A percentile compares a stretch with the other conserved stretches of the same genome.
Conservation (phyloP, 83 land plant species). For the Picea abies region DNA sequence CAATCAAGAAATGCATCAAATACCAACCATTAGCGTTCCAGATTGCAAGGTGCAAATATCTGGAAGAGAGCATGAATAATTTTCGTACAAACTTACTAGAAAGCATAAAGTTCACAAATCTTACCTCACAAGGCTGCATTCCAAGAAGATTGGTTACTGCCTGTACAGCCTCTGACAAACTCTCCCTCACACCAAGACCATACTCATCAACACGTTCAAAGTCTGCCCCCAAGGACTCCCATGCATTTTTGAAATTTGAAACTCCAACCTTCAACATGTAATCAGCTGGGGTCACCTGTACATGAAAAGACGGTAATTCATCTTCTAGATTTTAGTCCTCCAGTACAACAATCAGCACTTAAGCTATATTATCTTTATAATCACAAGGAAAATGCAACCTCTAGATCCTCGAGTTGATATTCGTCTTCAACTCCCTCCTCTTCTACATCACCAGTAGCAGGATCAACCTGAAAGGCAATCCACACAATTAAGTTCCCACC, state of each 20-base stretch:
- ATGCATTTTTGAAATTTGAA: constrained; percentile 89
- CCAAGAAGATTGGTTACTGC: constrained; percentile 87
- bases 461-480: constrained; percentile 71
- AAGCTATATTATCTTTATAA: not conserved
- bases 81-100: not conserved
- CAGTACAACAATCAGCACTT: not conserved
- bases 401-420: constrained; percentile 91
- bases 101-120: not conserved
- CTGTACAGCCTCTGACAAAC: constrained; percentile 81
- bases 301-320: not conserved
- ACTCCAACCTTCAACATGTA: constrained; percentile 81
- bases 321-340: not conserved
- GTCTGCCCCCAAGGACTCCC: constrained; percentile 85
- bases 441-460: constrained; percentile 81
- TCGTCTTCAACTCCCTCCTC: constrained; percentile 98
- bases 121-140: constrained; percentile 97
- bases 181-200: constrained; percentile 91
- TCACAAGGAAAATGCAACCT: constrained; percentile 38
- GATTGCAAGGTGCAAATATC: not conserved
- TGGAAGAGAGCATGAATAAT: not conserved
- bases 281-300: constrained; percentile 75
- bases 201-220: constrained; percentile 87
- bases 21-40: not conserved
- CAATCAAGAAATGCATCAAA: not conserved
- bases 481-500: not conserved